Base-by-base conservation (phyloP, 345 rosid genomes). In the Lepidium sativum region DNA sequence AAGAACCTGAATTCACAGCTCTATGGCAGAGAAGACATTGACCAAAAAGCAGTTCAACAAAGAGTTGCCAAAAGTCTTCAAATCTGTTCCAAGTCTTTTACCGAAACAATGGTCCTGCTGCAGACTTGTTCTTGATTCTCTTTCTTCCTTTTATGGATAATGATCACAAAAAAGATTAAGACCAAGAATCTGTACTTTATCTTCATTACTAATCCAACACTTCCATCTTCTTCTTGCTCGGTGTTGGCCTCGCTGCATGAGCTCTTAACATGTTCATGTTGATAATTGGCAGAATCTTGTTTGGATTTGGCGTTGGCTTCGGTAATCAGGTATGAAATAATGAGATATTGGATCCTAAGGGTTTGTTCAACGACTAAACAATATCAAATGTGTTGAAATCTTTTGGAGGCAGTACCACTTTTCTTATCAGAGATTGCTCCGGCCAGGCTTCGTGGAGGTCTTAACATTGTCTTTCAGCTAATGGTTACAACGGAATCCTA, bases 241-340 rank as follows among this genome's bases (percentile, higher is more conserved):
- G 96, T 1, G 91, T 82, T 0, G 66, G 20, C 0, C 65, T 85
- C 2, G 81, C 81, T 10, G 78, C 88, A 0, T 78, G 70, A 0
- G 92, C 79, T 9, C 2, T 60, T 13, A 75, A 75, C 45, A 53
- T 81, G 4, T 23, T 9, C 34, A 82, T 87, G 88, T 17, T 87
- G 54, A 88, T 85, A 54, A 0, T 80, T 1, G 97, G 97, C 6
- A 76, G 95, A 45, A 54, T 87, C 62, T 8, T 80, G 9, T 80
- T 90, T 0, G 97, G 92, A 4, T 6, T 69, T 0, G 97, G 95
- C 0, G 87, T 90, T 20, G 97, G 97, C 23, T 90, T 90, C 54
- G 87, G 82, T 40, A 82, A 81, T 69, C 95, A 84, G 81, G 95
- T 84, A 68, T 1, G n/a, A 12, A 4, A 1, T 18, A 17, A 18